A percentile compares a stretch with the other conserved stretches of the same genome.
Conservation (phyloP, 2,329 filamentous ascomycete species). For the Diaporthe sp. region DNA sequence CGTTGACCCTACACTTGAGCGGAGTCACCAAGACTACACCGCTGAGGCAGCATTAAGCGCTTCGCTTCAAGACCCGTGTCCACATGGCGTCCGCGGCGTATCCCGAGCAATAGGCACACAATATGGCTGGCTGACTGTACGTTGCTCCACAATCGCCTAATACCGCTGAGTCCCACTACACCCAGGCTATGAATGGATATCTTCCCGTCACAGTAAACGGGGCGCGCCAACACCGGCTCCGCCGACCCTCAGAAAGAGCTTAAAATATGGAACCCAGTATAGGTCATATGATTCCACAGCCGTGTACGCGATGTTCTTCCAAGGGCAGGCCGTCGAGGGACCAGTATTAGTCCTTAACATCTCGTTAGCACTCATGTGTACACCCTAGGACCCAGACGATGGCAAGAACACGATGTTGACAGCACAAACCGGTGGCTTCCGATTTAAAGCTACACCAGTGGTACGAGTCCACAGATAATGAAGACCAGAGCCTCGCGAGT, state of each 20-base stretch:
- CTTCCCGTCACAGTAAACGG: not conserved
- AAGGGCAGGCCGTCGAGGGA: not conserved
- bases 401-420: not conserved
- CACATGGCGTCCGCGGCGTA: not conserved
- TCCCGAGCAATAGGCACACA: not conserved
- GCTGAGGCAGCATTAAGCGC: slow-evolving; percentile 1
- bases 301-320: not conserved
- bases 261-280: slow-evolving; percentile 12
- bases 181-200: not conserved
- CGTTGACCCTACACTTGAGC: not conserved
- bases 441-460: not conserved
- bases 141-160: not conserved
- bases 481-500: not conserved
- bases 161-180: not conserved
- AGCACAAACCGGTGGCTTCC: not conserved
- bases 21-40: slow-evolving; percentile 6
- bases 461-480: not conserved
- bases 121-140: not conserved
- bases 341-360: not conserved
- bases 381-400: not conserved
- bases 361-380: not conserved
- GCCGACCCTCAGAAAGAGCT: slow-evolving; percentile 26
- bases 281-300: not conserved
- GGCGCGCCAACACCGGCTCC: slow-evolving; percentile 10
- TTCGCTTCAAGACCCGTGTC: not conserved